Percentiles rank a stretch among this genome's conserved stretches.
Conservation (phyloP, 2,329 filamentous ascomycete species). For the Fusarium palustre region DNA sequence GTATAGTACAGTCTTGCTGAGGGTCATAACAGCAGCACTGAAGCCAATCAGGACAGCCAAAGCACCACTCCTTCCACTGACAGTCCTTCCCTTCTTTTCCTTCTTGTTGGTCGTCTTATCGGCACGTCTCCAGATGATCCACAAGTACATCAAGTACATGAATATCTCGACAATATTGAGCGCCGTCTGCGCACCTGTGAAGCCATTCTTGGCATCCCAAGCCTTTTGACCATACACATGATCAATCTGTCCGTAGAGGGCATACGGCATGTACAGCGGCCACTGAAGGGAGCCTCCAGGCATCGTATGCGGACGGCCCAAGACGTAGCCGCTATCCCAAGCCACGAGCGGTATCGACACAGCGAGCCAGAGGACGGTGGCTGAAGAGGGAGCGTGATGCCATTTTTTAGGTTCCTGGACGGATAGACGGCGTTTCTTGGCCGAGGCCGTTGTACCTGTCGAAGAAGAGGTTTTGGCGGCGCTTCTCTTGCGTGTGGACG, state of each 20-base stretch:
- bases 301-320: slow-evolving; percentile 85
- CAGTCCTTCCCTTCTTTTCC: slow-evolving; percentile 43
- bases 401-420: slow-evolving; percentile 44
- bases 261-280: slow-evolving; percentile 82
- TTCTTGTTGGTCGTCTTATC: slow-evolving; percentile 28
- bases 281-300: slow-evolving; percentile 77
- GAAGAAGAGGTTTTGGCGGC: slow-evolving; percentile 17
- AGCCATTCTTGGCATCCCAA: slow-evolving; percentile 75
- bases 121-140: slow-evolving; percentile 49
- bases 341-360: slow-evolving; percentile 81
- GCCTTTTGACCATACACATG: slow-evolving; percentile 84
- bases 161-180: slow-evolving; percentile 76
- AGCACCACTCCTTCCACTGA: slow-evolving; percentile 59
- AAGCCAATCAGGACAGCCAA: slow-evolving; percentile 62
- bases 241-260: slow-evolving; percentile 83
- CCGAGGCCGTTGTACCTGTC: slow-evolving; percentile 4
- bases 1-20: slow-evolving; percentile 72
- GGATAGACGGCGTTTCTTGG: slow-evolving; percentile 31
- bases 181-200: slow-evolving; percentile 78
- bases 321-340: slow-evolving; percentile 85
- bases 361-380: slow-evolving; percentile 75
- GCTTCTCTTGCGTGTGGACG: slow-evolving; percentile 33
- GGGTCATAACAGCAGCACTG: slow-evolving; percentile 68
- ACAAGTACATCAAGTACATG: slow-evolving; percentile 71
- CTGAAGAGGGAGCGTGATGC: slow-evolving; percentile 59